These are phyloP conservation scores for Cytospora piceae DNA, from an alignment of 2,329 filamentous ascomycete species.

Conservation along the genomic window DNA sequence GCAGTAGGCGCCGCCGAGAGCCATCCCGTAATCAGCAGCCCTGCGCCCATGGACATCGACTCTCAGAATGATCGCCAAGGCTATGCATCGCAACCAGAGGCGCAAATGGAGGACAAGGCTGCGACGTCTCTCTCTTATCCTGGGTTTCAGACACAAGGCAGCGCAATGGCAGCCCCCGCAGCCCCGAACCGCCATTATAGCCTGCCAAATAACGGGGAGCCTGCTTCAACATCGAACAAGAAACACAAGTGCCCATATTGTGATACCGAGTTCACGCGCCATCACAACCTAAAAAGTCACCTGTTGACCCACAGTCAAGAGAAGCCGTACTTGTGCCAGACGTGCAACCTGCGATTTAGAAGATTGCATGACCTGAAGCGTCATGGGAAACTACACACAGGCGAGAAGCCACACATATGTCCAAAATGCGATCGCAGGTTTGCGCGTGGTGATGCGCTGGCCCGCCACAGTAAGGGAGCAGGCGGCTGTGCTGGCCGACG, in stretches of 20 bases:
- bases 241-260: constrained; percentile 98
- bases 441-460: constrained; percentile 90
- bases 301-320: constrained; percentile 97
- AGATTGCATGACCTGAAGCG: constrained; percentile 93
- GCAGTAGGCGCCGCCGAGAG: constrained; percentile 35
- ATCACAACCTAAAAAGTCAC: constrained; percentile 97
- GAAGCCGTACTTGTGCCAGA: constrained; percentile 92
- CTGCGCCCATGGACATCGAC: constrained; percentile 60
- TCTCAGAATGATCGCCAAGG: constrained; percentile 42
- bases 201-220: constrained; percentile 52
- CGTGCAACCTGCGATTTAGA: constrained; percentile 91
- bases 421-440: constrained; percentile 94
- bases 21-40: constrained; percentile 51
- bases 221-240: constrained; percentile 72
- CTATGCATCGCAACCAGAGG: constrained; percentile 47
- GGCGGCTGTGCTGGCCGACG: constrained; percentile 92
- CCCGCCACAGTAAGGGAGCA: constrained; percentile 92
- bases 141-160: constrained; percentile 50
- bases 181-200: constrained; percentile 55
- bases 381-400: constrained; percentile 94
- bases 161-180: constrained; percentile 49
- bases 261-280: constrained; percentile 92
- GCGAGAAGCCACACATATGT: constrained; percentile 93
- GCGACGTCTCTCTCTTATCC: constrained; percentile 60
- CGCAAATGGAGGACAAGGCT: constrained; percentile 55